Evolutionary conservation across 208 protist species (phyloP).

Genomic region (Tritrichomonas musculus): DNA sequence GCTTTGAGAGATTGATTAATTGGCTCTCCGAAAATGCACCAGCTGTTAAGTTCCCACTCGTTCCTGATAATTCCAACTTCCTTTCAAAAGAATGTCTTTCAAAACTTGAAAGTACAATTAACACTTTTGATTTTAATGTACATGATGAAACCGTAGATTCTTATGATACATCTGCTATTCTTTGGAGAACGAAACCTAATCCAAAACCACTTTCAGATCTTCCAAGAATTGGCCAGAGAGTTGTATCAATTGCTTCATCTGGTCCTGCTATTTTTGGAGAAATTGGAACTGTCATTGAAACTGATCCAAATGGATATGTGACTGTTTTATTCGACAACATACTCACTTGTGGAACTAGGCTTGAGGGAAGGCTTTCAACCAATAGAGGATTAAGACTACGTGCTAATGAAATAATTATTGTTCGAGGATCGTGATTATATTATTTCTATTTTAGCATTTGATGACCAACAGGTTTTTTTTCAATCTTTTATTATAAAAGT

Average conservation of each 20-base stretch:
- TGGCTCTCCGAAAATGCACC: not conserved
- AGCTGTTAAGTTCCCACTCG: not conserved
- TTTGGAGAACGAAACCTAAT: not conserved
- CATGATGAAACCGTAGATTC: not conserved
- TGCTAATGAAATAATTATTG: not conserved
- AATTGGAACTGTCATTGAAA: not conserved
- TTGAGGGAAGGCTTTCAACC: slow-evolving; percentile 4
- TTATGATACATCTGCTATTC: not conserved
- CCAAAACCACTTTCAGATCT: not conserved
- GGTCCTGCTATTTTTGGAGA: not conserved
- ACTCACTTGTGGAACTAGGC: not conserved
- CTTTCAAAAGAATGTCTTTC: not conserved
- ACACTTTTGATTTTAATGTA: not conserved
- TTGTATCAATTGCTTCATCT: not conserved
- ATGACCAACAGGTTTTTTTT: no score
- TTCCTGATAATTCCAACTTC: not conserved
- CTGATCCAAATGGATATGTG: not conserved
- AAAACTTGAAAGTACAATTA: not conserved
- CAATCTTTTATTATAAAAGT: no score
- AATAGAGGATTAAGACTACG: not conserved
- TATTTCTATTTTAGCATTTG: no score
- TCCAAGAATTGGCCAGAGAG: not conserved
- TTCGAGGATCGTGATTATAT: no score
- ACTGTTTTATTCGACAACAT: not conserved
- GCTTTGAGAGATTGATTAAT: not conserved